phyloP scores from a whole-genome alignment of 1,284 basidiomycete species.

The Omphalotus olearius region DNA sequence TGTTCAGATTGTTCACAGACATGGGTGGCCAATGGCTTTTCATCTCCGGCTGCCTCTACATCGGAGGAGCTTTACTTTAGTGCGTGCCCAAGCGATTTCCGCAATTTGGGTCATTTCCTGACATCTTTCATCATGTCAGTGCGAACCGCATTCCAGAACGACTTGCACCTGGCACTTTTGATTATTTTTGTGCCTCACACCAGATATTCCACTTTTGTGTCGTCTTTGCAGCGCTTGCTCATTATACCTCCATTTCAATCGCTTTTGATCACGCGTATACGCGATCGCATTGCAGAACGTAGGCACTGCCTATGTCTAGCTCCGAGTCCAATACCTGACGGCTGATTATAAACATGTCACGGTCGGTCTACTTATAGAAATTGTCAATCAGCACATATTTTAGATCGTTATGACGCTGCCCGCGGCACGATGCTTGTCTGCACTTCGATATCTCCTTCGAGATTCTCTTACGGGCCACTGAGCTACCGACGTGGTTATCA shows the following conservation, averaged over 20 bases:
- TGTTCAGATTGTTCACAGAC: constrained; percentile 46
- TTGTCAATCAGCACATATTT: too few species aligned
- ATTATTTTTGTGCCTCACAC: constrained; percentile 78
- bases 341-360: too few species aligned
- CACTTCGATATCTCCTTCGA: too few species aligned
- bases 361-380: too few species aligned
- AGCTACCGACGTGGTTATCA: too few species aligned
- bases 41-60: constrained; percentile 66
- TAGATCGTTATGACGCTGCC: too few species aligned
- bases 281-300: constrained; percentile 6
- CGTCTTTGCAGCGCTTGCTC: constrained; percentile 71
- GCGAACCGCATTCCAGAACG: constrained; percentile 83
- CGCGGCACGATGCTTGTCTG: too few species aligned
- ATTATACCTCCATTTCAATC: constrained; percentile 61
- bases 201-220: constrained; percentile 88
- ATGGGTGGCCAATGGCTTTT: constrained; percentile 73
- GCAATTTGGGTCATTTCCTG: constrained; percentile 15
- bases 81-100: constrained; percentile 40
- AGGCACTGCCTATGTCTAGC: background rate
- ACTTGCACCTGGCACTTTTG: constrained; percentile 75
- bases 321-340: background rate
- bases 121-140: constrained; percentile 37
- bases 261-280: constrained; percentile 55
- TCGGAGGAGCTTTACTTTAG: constrained; percentile 79
- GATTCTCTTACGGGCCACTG: too few species aligned